Conservation (phyloP, 306 rosid genomes). For the Sesbania bispinosa region DNA sequence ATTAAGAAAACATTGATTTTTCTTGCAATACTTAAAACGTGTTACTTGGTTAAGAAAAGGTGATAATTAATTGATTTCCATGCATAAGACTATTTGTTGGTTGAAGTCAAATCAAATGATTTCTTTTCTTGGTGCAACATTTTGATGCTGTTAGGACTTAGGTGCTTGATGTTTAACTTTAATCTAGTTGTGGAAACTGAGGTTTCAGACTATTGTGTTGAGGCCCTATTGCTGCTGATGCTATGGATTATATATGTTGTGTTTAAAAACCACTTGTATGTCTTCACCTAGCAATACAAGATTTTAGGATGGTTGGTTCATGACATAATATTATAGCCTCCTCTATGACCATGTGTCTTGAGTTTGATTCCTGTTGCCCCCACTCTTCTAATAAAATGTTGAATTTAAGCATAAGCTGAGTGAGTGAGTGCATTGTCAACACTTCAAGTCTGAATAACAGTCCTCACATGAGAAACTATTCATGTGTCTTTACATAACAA, state of each 20-base stretch:
- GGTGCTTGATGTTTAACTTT: background rate
- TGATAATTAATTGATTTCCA: background rate
- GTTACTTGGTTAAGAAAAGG: slow-evolving; percentile 4
- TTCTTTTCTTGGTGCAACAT: background rate
- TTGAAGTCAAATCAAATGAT: background rate
- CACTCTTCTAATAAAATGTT: background rate
- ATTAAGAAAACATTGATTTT: background rate
- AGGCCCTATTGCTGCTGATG: slow-evolving; percentile 3
- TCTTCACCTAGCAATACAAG: background rate
- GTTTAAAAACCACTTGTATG: background rate
- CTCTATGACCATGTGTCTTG: background rate
- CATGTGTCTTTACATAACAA: background rate
- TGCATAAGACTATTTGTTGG: background rate
- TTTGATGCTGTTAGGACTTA: background rate
- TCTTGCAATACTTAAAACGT: background rate
- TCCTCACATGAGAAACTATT: background rate
- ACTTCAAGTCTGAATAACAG: background rate
- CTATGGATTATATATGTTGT: background rate
- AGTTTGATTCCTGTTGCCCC: background rate
- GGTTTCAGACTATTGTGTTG: background rate
- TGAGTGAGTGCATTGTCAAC: background rate
- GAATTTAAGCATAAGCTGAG: background rate
- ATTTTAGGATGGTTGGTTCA: background rate
- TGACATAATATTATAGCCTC: background rate
- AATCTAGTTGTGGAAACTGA: background rate